phyloP scores from a whole-genome alignment of 2,329 filamentous ascomycete species.

The Dactylella cylindrospora region DNA sequence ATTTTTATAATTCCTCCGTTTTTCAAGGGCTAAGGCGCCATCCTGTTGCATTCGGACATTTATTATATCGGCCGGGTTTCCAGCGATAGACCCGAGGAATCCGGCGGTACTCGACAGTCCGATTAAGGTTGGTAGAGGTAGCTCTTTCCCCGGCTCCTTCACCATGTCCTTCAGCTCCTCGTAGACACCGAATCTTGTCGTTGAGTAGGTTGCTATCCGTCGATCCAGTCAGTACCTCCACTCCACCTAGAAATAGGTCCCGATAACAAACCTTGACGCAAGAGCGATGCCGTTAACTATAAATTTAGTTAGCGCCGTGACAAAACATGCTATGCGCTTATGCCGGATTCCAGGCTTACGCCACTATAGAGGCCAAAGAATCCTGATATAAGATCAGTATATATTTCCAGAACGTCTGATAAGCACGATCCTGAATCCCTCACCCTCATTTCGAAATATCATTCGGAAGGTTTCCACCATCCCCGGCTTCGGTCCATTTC shows the following conservation, averaged over 20 bases:
- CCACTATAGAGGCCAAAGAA: slow-evolving; percentile 82
- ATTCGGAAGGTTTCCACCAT: slow-evolving; percentile 86
- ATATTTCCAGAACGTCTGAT: neutral
- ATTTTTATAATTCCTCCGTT: slow-evolving; percentile 85
- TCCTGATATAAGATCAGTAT: slow-evolving; percentile 33
- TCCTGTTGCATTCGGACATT: slow-evolving; percentile 99
- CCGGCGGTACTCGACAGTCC: slow-evolving; percentile 81
- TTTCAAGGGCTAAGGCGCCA: slow-evolving; percentile 50
- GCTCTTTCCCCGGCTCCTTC: slow-evolving; percentile 57
- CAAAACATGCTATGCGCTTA: no score
- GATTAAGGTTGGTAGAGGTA: slow-evolving; percentile 74
- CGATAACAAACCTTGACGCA: slow-evolving; percentile 66
- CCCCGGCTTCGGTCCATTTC: slow-evolving; percentile 44
- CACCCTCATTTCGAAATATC: slow-evolving; percentile 73
- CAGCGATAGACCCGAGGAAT: slow-evolving; percentile 82
- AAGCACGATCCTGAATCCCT: neutral
- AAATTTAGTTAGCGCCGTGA: no score
- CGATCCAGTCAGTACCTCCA: slow-evolving; percentile 10
- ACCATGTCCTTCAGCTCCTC: slow-evolving; percentile 81
- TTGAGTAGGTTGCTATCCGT: slow-evolving; percentile 75
- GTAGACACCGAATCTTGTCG: slow-evolving; percentile 93
- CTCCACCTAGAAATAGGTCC: neutral
- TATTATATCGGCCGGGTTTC: slow-evolving; percentile 92
- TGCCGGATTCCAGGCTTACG: slow-evolving; percentile 54
- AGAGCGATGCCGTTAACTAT: slow-evolving; percentile 80